Evolutionary conservation across 495 filamentous ascomycete species (phyloP).

Genomic region (Platismatia glauca): DNA sequence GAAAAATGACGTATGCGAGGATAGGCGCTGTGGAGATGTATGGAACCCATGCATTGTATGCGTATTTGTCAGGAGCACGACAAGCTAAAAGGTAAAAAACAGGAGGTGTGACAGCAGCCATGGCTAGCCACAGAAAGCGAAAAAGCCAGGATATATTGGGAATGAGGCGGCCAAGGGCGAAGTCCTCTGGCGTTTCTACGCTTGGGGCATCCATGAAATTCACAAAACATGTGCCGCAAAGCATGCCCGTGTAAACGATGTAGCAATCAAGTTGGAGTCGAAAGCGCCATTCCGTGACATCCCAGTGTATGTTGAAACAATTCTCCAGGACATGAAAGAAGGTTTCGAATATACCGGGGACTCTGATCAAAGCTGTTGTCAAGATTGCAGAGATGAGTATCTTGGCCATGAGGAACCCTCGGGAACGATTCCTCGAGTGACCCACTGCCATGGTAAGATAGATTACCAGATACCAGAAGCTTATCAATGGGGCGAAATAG

Average conservation of each 20-base stretch:
- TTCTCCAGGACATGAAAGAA: constrained; percentile 30
- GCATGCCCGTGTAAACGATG: constrained; percentile 45
- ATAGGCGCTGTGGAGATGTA: constrained; percentile 48
- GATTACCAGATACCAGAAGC: constrained; percentile 52
- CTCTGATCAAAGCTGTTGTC: constrained; percentile 34
- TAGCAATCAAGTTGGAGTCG: constrained; percentile 41
- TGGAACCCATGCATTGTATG: constrained; percentile 44
- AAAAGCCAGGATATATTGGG: constrained; percentile 21
- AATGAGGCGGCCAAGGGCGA: background rate
- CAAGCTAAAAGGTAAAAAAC: constrained; percentile 31
- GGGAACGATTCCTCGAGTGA: constrained; percentile 33
- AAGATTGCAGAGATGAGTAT: constrained; percentile 38
- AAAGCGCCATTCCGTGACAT: constrained; percentile 38
- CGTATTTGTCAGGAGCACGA: constrained; percentile 29
- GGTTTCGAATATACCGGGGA: constrained; percentile 38
- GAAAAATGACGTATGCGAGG: constrained; percentile 40
- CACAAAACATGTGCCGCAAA: constrained; percentile 35
- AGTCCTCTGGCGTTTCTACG: constrained; percentile 6
- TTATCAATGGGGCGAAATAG: constrained; percentile 50
- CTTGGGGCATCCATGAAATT: constrained; percentile 19
- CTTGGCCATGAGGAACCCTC: constrained; percentile 40
- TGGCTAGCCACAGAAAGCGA: constrained; percentile 20
- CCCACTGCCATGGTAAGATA: constrained; percentile 40
- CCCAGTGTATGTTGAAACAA: constrained; percentile 36
- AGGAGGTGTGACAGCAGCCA: constrained; percentile 23